These are phyloP conservation scores for Phytophthora vignae DNA, from an alignment of 352 stramenopile genomes.

Conservation along the genomic window DNA sequence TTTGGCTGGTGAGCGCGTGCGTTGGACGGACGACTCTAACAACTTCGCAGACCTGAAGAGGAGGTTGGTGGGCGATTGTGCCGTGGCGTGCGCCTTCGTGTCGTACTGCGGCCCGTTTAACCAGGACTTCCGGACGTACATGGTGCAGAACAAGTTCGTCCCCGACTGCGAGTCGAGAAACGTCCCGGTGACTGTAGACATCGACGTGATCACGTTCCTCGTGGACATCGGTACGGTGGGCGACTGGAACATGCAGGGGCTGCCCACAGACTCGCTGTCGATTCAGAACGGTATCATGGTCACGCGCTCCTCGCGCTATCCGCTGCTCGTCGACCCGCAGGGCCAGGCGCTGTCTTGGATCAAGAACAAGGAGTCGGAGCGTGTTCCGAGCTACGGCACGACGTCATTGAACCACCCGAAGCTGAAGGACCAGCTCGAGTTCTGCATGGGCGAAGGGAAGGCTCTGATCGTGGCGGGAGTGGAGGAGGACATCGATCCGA, in stretches of 20 bases:
- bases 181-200: constrained; percentile 95
- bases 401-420: constrained; percentile 97
- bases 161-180: constrained; percentile 92
- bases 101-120: constrained; percentile 99
- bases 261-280: constrained; percentile 97
- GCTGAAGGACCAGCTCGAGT: constrained; percentile 98
- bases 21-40: constrained; percentile 98
- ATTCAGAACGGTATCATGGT: constrained; percentile 99
- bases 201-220: constrained; percentile 97
- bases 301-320: constrained; percentile 96
- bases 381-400: constrained; percentile 95
- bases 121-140: constrained; percentile 96
- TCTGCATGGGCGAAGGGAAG: constrained; percentile 97
- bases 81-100: constrained; percentile 97
- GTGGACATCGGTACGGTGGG: constrained; percentile 98
- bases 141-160: constrained; percentile 97
- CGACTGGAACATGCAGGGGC: constrained; percentile 98
- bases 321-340: constrained; percentile 97
- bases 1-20: constrained; percentile 94
- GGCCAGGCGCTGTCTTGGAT: constrained; percentile 98
- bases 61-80: constrained; percentile 96
- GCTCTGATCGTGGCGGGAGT: constrained; percentile 95
- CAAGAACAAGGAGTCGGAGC: constrained; percentile 94
- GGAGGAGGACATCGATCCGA: constrained; percentile 98
- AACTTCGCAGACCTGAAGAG: constrained; percentile 98